Evolutionary conservation across 2,329 filamentous ascomycete genomes (phyloP), one percentile per base, ranked within the genome.

Genomic region (Colletotrichum lupini): DNA sequence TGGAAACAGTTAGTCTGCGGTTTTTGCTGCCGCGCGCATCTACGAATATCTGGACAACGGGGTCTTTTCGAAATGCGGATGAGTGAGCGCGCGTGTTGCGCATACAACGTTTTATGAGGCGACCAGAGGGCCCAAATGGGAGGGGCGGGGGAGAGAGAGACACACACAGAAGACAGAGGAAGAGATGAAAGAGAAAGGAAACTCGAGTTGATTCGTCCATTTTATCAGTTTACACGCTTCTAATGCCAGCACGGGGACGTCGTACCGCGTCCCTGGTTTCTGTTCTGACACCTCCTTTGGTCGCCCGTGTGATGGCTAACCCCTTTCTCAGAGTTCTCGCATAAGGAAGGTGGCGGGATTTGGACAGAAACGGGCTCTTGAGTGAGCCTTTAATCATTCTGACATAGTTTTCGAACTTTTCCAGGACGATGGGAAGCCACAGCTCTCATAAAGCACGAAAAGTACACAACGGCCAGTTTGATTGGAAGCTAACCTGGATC

Each of bases 171-270:
- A 49, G 42, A 49, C 19, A 49, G 8, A 19, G 42, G 42, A 49
- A 49, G 42, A 49, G 7, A 22, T 49, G 42, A 49, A n/a, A 22
- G 42, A 46, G 62, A 56, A 32, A 61, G 37, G 61, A 66, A 28
- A 57, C 35, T 49, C 56, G 49, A 73, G 49, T 61, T 68, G 55
- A 32, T 58, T 46, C 55, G 53, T 53, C 59, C 59, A 26, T 57
- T 67, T 72, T 72, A 67, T 65, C 57, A 42, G 49, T 53, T 72
- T 74, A 74, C 62, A 74, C 58, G 62, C 56, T 73, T 74, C 58
- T 74, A 74, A 74, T 74, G 61, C 67, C 72, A 74, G 72, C 68
- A 74, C 68, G 59, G 72, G 68, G 68, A 72, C 68, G 72, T 72
- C 62, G 72, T 74, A 74, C 72, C 58, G 62, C 68, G 72, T 63